Evolutionary conservation across 345 rosid genomes (phyloP), one percentile per base, ranked within the genome.

Genomic region (Populus pruinosa): DNA sequence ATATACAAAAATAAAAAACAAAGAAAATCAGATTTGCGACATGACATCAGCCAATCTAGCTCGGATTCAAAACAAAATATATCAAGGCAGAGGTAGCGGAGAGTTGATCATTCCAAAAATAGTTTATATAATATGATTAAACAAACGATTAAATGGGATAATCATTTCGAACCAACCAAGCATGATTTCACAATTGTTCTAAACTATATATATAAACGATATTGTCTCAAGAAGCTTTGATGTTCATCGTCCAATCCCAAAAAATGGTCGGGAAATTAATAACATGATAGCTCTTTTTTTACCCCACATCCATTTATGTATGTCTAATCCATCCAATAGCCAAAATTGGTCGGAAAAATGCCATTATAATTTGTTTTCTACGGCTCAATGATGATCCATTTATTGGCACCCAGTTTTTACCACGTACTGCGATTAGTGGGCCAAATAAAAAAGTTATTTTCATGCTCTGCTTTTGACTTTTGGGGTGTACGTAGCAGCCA

Each of bases 301-400:
- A 29, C 10, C 64, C 11, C 0, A 14, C 49, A 35, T 47, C 50
- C 17, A 53, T 20, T 20, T 18, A 59, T 59, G 1, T 25, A 64
- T 44, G 70, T 31, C 36, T 6, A 67, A 2, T 50, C 49, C 64
- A 49, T 67, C 78, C 72, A 75, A 65, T 75, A 31, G 63, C 43
- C 62, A 47, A 65, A 7, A 65, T 67, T 69, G 65, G 72, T 50
- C 71, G 78, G 77, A 36, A 67, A 75, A 25, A 65, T 21, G 53
- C 65, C 71, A 66, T 67, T 47, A 50, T 23, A 63, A 27, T 8
- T 66, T 75, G 71, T 33, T 75, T 75, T 66, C 71, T 16, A 8
- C 33, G 27, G 7, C 78, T 67, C 25, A n/a, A 75, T 75, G 6
- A 75, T 75, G 49, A 23, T 2, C 23, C 35, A 13, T 75, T 49